phyloP scores from a whole-genome alignment of 768 basidiomycete genomes.

The Leccinum incarnatum region DNA sequence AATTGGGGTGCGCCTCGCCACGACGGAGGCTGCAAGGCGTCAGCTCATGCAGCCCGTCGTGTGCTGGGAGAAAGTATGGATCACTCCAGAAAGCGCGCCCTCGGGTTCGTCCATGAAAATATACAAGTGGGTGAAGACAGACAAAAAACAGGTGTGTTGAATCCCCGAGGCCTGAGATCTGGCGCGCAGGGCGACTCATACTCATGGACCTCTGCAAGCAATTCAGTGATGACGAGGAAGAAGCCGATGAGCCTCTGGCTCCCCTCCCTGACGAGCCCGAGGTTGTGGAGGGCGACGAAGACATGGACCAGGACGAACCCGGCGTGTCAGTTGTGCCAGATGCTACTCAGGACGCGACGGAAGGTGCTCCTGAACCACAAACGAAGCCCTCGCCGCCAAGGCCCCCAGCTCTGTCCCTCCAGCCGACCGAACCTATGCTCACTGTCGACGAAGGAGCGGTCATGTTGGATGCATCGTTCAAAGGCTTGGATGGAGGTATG shows the following conservation, averaged over 20 bases:
- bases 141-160: slow-evolving; percentile 64
- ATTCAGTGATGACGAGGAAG: slow-evolving; percentile 85
- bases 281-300: slow-evolving; percentile 71
- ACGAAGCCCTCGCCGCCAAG: slow-evolving; percentile 68
- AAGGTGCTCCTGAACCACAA: slow-evolving; percentile 46
- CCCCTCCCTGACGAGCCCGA: slow-evolving; percentile 79
- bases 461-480: slow-evolving; percentile 54
- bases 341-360: slow-evolving; percentile 38
- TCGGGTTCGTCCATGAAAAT: slow-evolving; percentile 62
- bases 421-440: slow-evolving; percentile 44
- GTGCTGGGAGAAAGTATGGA: slow-evolving; percentile 82
- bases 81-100: slow-evolving; percentile 52
- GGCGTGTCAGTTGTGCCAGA: slow-evolving; percentile 40
- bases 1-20: slow-evolving; percentile 73
- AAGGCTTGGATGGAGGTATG: slow-evolving; percentile 49
- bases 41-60: slow-evolving; percentile 89
- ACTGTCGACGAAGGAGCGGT: slow-evolving; percentile 38
- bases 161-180: background rate
- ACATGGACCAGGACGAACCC: slow-evolving; percentile 67
- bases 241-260: slow-evolving; percentile 74
- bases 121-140: slow-evolving; percentile 77
- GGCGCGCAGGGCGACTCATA: background rate
- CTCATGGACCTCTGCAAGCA: slow-evolving; percentile 46
- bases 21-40: slow-evolving; percentile 76
- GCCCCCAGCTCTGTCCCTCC: slow-evolving; percentile 59